Percentiles rank a stretch among this genome's conserved stretches.
Evolutionary conservation across 2,329 filamentous ascomycete species (phyloP).

Genomic region (Gaeumannomyces sp.): DNA sequence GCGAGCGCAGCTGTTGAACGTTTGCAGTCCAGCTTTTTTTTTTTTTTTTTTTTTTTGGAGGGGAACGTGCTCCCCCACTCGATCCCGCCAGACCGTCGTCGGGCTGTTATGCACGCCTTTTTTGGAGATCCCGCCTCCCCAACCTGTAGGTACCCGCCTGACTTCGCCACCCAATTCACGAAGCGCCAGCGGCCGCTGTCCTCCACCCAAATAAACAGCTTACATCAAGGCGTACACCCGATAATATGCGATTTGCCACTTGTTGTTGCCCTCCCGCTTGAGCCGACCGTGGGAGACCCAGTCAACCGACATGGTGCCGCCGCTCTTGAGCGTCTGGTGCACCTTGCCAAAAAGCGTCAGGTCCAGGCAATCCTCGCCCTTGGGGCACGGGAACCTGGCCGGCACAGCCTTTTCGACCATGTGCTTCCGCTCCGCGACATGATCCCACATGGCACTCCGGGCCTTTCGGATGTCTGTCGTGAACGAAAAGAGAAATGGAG

Average conservation of each 20-base stretch:
- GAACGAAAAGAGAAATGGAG: neutral
- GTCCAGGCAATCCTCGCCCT: constrained; percentile 22
- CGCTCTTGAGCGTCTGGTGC: neutral
- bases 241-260: neutral
- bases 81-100: too few relatives aligned
- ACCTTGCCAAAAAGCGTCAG: constrained; percentile 27
- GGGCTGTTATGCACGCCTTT: too few relatives aligned
- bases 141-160: neutral
- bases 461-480: constrained; percentile 33
- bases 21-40: too few relatives aligned
- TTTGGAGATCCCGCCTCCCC: too few relatives aligned
- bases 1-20: too few relatives aligned
- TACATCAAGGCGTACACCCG: constrained; percentile 2
- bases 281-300: neutral
- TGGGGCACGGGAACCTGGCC: constrained; percentile 23
- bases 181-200: too few relatives aligned
- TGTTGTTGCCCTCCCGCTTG: neutral
- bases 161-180: too few relatives aligned
- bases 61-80: too few relatives aligned
- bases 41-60: too few relatives aligned
- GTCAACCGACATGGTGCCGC: neutral
- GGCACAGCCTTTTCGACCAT: constrained; percentile 36
- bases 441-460: constrained; percentile 37
- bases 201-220: neutral
- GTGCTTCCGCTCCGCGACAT: constrained; percentile 33